A percentile compares a stretch with the other conserved stretches of the same genome.
These are phyloP conservation scores for Cicer cuneatum DNA, from an alignment of 306 rosid species.

Conservation along the genomic window DNA sequence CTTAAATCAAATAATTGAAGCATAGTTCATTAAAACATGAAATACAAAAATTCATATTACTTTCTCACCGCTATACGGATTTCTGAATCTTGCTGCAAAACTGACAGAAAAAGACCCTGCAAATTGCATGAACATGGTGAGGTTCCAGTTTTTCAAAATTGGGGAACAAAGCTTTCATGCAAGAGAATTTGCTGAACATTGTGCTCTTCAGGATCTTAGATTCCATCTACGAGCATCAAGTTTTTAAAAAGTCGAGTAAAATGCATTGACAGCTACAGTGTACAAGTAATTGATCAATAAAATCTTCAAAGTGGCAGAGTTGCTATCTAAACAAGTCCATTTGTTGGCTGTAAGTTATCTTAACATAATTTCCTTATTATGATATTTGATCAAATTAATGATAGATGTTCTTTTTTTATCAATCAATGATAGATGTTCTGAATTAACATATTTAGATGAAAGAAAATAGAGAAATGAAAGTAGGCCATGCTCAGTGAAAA, in stretches of 20 bases:
- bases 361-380: not conserved
- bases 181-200: slow-evolving; percentile 28
- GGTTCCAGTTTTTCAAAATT: slow-evolving; percentile 22
- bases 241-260: slow-evolving; percentile 3
- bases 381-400: not conserved
- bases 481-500: not conserved
- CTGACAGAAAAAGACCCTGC: slow-evolving; percentile 84
- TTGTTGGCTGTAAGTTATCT: not conserved
- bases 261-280: not conserved
- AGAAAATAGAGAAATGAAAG: slow-evolving; percentile 16
- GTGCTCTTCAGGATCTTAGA: not conserved
- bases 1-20: slow-evolving; percentile 2
- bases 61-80: slow-evolving; percentile 82
- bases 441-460: not conserved
- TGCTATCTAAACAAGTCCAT: slow-evolving; percentile 26
- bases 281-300: slow-evolving; percentile 12
- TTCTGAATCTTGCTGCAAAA: slow-evolving; percentile 82
- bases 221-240: not conserved
- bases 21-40: slow-evolving; percentile 6
- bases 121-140: slow-evolving; percentile 48
- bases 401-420: no score
- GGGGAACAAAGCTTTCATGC: slow-evolving; percentile 18
- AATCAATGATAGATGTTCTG: not conserved
- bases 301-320: slow-evolving; percentile 1
- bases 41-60: slow-evolving; percentile 29